A percentile compares a stretch with the other conserved stretches of the same genome.
phyloP scores from a whole-genome alignment of 495 filamentous ascomycete species.

The Talaromyces wortmannii region DNA sequence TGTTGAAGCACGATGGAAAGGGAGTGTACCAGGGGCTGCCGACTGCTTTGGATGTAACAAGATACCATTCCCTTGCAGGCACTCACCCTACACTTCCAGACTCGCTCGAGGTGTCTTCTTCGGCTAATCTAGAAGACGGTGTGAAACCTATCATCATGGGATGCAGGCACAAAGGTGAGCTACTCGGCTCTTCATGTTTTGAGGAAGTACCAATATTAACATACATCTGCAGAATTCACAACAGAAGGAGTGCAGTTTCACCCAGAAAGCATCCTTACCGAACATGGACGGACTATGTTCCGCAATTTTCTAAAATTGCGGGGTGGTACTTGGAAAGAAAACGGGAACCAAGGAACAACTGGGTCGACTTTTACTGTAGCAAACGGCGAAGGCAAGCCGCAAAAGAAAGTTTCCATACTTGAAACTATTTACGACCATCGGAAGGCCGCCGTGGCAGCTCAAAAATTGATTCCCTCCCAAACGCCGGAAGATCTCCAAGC shows the following conservation, averaged over 20 bases:
- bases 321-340: constrained; percentile 86
- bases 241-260: constrained; percentile 93
- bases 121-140: constrained; percentile 59
- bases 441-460: constrained; percentile 65
- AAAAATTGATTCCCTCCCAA: constrained; percentile 82
- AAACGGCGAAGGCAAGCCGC: constrained; percentile 11
- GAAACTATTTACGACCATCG: constrained; percentile 89
- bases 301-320: constrained; percentile 84
- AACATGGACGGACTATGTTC: constrained; percentile 80
- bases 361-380: not conserved
- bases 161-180: constrained; percentile 69
- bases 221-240: constrained; percentile 12
- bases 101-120: constrained; percentile 86
- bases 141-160: constrained; percentile 89
- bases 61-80: constrained; percentile 95
- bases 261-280: constrained; percentile 92
- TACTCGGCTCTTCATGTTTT: not conserved
- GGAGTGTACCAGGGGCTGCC: constrained; percentile 77
- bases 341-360: constrained; percentile 15
- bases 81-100: constrained; percentile 84
- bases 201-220: not conserved
- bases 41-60: constrained; percentile 76
- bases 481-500: constrained; percentile 81
- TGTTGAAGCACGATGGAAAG: constrained; percentile 77
- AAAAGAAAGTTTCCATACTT: constrained; percentile 76